phyloP scores from a whole-genome alignment of 345 rosid species.

The Sisymbrium altissimum region DNA sequence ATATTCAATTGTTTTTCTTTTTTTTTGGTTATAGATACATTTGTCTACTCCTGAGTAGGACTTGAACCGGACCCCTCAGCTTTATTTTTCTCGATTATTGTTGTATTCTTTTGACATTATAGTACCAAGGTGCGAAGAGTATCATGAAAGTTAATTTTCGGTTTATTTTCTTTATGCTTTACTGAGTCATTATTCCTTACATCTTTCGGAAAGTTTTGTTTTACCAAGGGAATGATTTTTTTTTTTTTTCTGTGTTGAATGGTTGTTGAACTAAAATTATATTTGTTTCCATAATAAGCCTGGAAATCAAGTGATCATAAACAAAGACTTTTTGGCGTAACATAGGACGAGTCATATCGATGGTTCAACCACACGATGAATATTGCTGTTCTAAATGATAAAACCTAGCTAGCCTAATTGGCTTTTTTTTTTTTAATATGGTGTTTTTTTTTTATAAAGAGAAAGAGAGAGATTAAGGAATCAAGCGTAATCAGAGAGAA shows the following conservation, averaged over 20 bases:
- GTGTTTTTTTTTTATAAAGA: neutral
- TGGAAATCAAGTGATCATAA: neutral
- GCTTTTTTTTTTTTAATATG: neutral
- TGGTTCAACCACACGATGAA: conserved; percentile 25
- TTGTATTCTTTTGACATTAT: conserved; percentile 35
- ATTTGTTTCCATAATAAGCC: neutral
- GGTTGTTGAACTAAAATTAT: conserved; percentile 19
- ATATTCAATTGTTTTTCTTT: conserved; percentile 10
- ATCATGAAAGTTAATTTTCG: conserved; percentile 1
- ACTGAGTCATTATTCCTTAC: neutral
- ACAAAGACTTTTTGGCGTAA: neutral
- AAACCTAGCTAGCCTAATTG: conserved; percentile 2
- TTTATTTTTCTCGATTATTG: conserved; percentile 18
- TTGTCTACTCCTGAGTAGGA: conserved; percentile 1
- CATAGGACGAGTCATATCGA: conserved; percentile 6
- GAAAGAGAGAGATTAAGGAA: too few species aligned
- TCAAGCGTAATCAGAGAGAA: too few species aligned
- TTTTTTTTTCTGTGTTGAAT: neutral
- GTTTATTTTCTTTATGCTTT: neutral
- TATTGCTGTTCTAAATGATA: neutral
- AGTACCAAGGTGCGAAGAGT: conserved; percentile 12
- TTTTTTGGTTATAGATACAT: conserved; percentile 13
- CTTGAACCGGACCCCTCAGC: conserved; percentile 1
- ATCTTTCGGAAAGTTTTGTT: neutral
- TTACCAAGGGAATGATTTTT: neutral